Conservation (phyloP, 2,329 filamentous ascomycete genomes). For the Trichoderma aggressivum region DNA sequence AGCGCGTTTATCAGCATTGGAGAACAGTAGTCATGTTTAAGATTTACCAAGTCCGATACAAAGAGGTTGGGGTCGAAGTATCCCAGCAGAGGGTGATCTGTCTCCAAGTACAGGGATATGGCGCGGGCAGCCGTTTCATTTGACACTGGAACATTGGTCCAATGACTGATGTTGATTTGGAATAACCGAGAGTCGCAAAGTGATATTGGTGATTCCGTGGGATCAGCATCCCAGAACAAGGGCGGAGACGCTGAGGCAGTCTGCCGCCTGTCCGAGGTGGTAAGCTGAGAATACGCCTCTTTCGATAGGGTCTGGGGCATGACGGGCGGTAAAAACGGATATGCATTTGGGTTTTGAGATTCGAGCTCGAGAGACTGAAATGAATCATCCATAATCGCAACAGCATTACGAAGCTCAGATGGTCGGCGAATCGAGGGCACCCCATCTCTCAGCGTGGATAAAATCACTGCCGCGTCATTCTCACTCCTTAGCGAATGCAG, state of each 20-base stretch:
- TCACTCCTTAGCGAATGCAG: constrained; percentile 24
- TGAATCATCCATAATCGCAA: not conserved
- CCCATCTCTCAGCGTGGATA: constrained; percentile 23
- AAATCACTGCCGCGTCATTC: constrained; percentile 23
- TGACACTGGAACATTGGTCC: constrained; percentile 34
- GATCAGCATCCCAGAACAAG: not conserved
- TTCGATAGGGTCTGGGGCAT: not conserved
- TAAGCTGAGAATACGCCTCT: not conserved
- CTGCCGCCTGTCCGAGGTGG: not conserved
- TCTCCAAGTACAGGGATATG: constrained; percentile 38
- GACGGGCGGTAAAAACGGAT: not conserved
- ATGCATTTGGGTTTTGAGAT: constrained; percentile 7
- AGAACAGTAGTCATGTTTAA: constrained; percentile 28
- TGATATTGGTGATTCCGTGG: not conserved
- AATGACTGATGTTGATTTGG: constrained; percentile 16
- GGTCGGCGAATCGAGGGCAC: not conserved
- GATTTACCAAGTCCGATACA: constrained; percentile 32
- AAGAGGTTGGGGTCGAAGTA: constrained; percentile 36
- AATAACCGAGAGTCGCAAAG: not conserved
- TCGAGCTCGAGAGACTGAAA: not conserved
- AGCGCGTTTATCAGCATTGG: constrained; percentile 34
- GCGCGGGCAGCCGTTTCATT: constrained; percentile 30
- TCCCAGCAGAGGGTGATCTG: constrained; percentile 38
- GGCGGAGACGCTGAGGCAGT: not conserved
- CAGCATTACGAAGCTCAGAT: not conserved